A percentile compares a stretch with the other conserved stretches of the same genome.
These are phyloP conservation scores for Hypoxylon sp. DNA, from an alignment of 2,329 filamentous ascomycete species.

Conservation along the genomic window DNA sequence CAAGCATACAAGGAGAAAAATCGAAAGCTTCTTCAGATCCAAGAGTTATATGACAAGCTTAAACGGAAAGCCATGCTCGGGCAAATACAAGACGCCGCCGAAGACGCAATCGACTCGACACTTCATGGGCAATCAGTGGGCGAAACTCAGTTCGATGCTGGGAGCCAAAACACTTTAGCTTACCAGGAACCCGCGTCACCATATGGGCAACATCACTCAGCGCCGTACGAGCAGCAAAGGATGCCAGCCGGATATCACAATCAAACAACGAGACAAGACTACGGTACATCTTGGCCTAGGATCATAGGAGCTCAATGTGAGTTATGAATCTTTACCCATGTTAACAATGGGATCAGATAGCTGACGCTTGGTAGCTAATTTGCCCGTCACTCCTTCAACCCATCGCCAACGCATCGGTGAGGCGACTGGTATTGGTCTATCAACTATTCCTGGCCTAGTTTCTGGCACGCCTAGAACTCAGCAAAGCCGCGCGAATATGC, in stretches of 20 bases:
- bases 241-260: constrained; percentile 26
- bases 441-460: constrained; percentile 54
- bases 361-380: constrained; percentile 46
- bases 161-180: constrained; percentile 27
- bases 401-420: constrained; percentile 54
- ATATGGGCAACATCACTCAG: constrained; percentile 34
- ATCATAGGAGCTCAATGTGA: constrained; percentile 45
- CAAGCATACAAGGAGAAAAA: constrained; percentile 78
- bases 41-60: constrained; percentile 74
- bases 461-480: constrained; percentile 50
- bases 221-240: constrained; percentile 35
- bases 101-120: constrained; percentile 63
- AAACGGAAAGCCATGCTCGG: constrained; percentile 69
- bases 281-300: constrained; percentile 36
- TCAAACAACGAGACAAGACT: constrained; percentile 17
- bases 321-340: neutral
- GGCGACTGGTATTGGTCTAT: constrained; percentile 48
- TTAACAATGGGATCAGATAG: neutral
- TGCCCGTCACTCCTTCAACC: constrained; percentile 55
- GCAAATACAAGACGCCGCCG: constrained; percentile 69
- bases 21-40: constrained; percentile 76
- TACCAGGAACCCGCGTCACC: constrained; percentile 32
- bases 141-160: constrained; percentile 29
- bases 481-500: constrained; percentile 40
- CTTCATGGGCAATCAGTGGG: constrained; percentile 53